Base-by-base conservation (phyloP, 768 basidiomycete species). In the Lactarius deliciosus region DNA sequence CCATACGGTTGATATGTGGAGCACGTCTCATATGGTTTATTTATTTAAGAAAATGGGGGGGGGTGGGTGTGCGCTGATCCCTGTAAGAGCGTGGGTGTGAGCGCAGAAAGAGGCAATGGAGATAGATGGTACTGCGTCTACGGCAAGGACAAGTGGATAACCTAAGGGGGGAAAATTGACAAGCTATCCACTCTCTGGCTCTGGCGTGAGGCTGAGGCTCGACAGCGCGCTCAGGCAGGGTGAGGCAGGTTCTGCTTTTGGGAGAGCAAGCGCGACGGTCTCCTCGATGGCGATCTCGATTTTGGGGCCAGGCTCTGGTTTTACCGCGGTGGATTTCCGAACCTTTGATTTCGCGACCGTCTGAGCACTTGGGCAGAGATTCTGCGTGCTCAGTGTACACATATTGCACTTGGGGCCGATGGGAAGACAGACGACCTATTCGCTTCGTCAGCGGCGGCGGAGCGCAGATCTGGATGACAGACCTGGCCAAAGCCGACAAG, bases 401-500 rank as follows among this genome's bases (percentile, higher is more conserved):
- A 79, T 74, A 47, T 84, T 84, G 66, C 91, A 93, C 57, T 82
- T 81, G 1, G 91, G 89, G 1, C 80, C 80, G 7, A 87, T 80
- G 7, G 91, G 86, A 2, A 85, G 75, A 64, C 91, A 93, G 0
- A 92, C 79, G 0, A 82, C 84, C 90, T 92, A 47, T 53, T 8
- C 55, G 8, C 20, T 38, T 22, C 22, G 64, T 55, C 1, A 25
- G 28, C 47, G 43, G 20, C 20, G 20, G 22, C 28, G 38, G n/a
- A 40, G 15, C 20, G 10, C 16, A 40, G 7, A 54, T 9, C 38
- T 57, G 18, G 41, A 63, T 18, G 15, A 60, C 77, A 34, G 68
- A 90, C 91, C 83, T 94, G 92, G 40, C 92, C 92, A 66, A 94
- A 94, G 0, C 92, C 91, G 4, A 94, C 92, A 0, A 94, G 81